These are phyloP conservation scores for Paramecium caudatum DNA, from an alignment of 73 alveolate genomes.

Conservation along the genomic window DNA sequence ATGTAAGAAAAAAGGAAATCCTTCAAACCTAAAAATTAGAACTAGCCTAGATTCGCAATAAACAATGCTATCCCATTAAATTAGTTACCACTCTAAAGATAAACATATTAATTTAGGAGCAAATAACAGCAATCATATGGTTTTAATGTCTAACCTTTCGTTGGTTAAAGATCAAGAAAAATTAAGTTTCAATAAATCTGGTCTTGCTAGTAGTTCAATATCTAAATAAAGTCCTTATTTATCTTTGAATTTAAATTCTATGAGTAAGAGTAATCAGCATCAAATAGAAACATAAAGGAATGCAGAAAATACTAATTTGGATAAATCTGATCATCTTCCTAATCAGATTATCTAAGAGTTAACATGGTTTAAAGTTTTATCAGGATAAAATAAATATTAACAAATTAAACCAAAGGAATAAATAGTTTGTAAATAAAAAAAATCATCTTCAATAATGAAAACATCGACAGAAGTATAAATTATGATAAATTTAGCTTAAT, in stretches of 20 bases:
- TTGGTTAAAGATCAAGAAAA: no score
- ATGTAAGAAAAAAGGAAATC: background rate
- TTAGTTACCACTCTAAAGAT: no score
- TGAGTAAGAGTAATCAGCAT: background rate
- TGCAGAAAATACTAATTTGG: background rate
- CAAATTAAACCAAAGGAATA: no score
- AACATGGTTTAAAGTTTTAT: background rate
- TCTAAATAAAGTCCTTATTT: background rate
- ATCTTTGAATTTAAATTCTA: background rate
- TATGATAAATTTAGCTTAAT: no score
- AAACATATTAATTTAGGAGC: no score
- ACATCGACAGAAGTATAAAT: slow-evolving; percentile 24
- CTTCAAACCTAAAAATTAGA: background rate
- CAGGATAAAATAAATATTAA: background rate
- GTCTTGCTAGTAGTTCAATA: background rate
- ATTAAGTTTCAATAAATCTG: no score
- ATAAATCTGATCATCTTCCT: background rate
- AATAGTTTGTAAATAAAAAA: no score
- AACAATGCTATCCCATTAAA: background rate
- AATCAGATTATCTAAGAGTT: background rate
- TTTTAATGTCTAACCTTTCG: no score
- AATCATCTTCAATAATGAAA: background rate
- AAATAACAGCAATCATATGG: no score
- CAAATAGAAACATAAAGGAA: background rate
- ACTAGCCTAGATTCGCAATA: background rate